Evolutionary conservation across 2,329 filamentous ascomycete genomes (phyloP).

Genomic region (Cadophora gregata): DNA sequence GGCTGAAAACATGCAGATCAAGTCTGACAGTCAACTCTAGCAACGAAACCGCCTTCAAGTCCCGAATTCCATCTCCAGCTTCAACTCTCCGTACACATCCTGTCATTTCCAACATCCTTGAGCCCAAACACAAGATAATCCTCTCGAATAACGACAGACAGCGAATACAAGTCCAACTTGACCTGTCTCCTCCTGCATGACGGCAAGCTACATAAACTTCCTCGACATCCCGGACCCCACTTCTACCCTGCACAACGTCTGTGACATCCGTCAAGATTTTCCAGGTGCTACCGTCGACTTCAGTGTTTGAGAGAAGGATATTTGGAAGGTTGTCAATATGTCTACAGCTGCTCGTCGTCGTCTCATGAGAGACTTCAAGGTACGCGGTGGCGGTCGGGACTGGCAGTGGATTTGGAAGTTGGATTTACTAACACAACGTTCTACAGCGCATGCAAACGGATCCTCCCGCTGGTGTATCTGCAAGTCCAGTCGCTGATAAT

Average conservation of each 20-base stretch:
- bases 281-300: neutral
- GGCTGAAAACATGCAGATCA: slow-evolving; percentile 6
- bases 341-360: slow-evolving; percentile 94
- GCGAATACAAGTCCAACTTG: neutral
- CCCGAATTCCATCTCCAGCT: neutral
- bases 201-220: slow-evolving; percentile 30
- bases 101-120: neutral
- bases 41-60: neutral
- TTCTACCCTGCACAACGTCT: neutral
- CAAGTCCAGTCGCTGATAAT: slow-evolving; percentile 93
- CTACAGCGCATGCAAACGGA: slow-evolving; percentile 97
- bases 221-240: slow-evolving; percentile 17
- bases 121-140: neutral
- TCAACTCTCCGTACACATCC: neutral
- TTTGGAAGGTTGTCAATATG: slow-evolving; percentile 55
- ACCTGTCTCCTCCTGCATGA: neutral
- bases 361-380: slow-evolving; percentile 99
- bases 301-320: neutral
- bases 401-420: slow-evolving; percentile 13
- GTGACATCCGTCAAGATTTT: neutral
- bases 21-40: neutral
- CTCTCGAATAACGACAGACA: neutral
- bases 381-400: slow-evolving; percentile 51
- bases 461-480: slow-evolving; percentile 94
- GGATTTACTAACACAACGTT: slow-evolving; percentile 30